Evolutionary conservation across 2,329 filamentous ascomycete species (phyloP), one percentile per base, ranked within the genome.

Genomic region (Macrophomina tecta): DNA sequence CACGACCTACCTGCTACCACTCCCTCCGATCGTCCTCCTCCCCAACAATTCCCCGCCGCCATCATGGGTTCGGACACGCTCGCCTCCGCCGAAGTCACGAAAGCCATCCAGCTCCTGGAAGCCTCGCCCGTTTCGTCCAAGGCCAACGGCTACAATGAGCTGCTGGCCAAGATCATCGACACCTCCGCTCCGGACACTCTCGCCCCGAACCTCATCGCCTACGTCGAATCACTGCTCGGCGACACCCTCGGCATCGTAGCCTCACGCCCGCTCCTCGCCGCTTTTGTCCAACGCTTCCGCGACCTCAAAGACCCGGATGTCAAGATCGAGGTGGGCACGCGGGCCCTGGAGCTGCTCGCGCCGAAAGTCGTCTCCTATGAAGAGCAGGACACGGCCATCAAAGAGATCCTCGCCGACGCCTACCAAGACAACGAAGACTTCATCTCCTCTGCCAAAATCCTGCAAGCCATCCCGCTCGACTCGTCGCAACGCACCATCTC

Each of bases 401-500:
- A 93, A 70, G 89, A 94, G 74, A 87, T 93, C 64, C 85, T 97
- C 18, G 94, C 94, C 23, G 88, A 91, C 68, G 92, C 93, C 12
- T 90, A 95, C 81, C 93, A 98, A 80, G 81, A 82, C 66, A 88
- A 91, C 70, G 92, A 97, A 58, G 92, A 97, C 77, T 97, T 91
- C 78, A 82, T 86, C 28, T 86, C 87, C 36, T 93, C 94, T 0
- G 95, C 95, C 34, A 89, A 89, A 75, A 84, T 87, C 9, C 86
- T 99, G 6, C 88, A 92, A 73, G 90, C 90, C 45, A 97, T 98
- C 72, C 91, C 93, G 40, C 89, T 98, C 55, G 94, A 99, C 76
- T 91, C 88, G 67, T 94, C 93, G 2, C 93, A 97, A 82, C 90
- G 94, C 58, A 89, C 91, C 66, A 89, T 97, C 42, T 88, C 89